Evolutionary conservation across 768 basidiomycete genomes (phyloP).

Genomic region (Leccinum uliginosum): DNA sequence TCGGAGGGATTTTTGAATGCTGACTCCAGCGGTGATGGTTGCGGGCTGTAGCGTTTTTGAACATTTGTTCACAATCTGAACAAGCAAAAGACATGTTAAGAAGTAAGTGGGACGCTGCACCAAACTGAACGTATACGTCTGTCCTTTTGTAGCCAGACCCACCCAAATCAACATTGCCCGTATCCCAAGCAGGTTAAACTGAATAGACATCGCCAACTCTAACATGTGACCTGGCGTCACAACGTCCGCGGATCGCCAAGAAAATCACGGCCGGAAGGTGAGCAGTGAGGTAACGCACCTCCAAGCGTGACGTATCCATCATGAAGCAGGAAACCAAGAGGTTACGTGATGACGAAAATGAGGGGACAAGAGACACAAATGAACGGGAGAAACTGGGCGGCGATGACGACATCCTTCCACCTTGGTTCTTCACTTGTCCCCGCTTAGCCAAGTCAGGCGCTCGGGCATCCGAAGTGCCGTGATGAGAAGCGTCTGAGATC

Average conservation of each 20-base stretch:
- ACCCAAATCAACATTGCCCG: neutral
- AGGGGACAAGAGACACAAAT: too few species aligned
- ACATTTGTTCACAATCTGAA: neutral
- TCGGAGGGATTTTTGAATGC: neutral
- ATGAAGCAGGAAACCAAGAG: neutral
- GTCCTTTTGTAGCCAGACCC: neutral
- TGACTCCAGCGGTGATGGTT: neutral
- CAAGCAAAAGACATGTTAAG: neutral
- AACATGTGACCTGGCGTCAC: too few species aligned
- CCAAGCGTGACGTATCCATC: too few species aligned
- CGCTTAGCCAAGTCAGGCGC: neutral
- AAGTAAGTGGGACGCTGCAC: neutral
- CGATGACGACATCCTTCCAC: neutral
- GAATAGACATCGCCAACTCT: too few species aligned
- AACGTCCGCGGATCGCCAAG: too few species aligned
- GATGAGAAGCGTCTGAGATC: too few species aligned
- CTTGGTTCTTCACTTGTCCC: neutral
- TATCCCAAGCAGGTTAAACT: neutral
- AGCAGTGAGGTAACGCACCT: too few species aligned
- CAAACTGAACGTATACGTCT: neutral
- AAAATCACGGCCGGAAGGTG: too few species aligned
- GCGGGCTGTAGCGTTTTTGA: neutral
- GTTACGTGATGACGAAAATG: neutral
- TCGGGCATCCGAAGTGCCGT: too few species aligned
- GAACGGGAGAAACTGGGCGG: too few species aligned